Conservation (phyloP, 1,139 yeast species). For the Groenewaldozyma sp. region DNA sequence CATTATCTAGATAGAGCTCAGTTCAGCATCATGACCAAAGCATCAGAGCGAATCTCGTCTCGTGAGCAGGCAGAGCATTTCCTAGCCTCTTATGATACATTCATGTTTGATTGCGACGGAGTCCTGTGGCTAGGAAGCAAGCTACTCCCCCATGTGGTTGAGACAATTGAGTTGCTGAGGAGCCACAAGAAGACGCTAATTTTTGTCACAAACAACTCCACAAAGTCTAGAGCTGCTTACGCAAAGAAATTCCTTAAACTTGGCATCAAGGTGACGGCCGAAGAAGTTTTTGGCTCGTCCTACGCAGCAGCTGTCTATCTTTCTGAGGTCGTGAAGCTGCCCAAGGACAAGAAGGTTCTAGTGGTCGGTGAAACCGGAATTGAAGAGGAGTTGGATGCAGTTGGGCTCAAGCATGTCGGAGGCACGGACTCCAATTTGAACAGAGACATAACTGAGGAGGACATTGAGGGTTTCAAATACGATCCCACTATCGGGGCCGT, state of each 20-base stretch:
- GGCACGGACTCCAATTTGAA: slow-evolving; percentile 45
- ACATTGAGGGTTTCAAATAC: slow-evolving; percentile 33
- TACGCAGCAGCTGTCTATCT: slow-evolving; percentile 87
- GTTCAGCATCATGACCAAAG: neutral
- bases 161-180: slow-evolving; percentile 52
- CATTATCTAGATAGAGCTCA: neutral
- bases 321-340: slow-evolving; percentile 63
- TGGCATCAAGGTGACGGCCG: slow-evolving; percentile 57
- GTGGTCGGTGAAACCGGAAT: slow-evolving; percentile 81
- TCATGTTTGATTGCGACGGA: slow-evolving; percentile 87
- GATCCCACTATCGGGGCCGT: slow-evolving; percentile 81
- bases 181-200: slow-evolving; percentile 52
- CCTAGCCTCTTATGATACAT: slow-evolving; percentile 61
- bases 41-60: slow-evolving; percentile 26
- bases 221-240: slow-evolving; percentile 76
- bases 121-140: slow-evolving; percentile 83
- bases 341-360: slow-evolving; percentile 69
- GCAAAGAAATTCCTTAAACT: slow-evolving; percentile 63
- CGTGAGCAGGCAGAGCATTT: slow-evolving; percentile 44
- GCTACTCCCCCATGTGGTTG: slow-evolving; percentile 61
- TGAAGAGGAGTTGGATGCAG: slow-evolving; percentile 55
- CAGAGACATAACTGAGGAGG: slow-evolving; percentile 22
- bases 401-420: slow-evolving; percentile 65
- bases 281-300: slow-evolving; percentile 83
- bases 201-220: slow-evolving; percentile 92